Base-by-base conservation (phyloP, 1,284 basidiomycete species). In the Cystobasidiaceae sp. region DNA sequence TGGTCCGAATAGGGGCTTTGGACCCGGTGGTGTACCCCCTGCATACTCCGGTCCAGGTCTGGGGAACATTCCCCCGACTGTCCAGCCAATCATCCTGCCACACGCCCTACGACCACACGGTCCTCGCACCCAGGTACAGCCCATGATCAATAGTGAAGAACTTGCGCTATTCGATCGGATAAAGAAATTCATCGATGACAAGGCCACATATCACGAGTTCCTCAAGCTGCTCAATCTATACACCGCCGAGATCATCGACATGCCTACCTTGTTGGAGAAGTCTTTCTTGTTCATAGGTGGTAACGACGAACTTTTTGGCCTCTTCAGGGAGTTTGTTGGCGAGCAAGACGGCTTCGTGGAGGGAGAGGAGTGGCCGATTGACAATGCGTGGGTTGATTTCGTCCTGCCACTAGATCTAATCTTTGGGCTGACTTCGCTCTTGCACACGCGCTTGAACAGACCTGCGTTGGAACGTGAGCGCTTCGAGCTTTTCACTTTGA, bases 151-250 rank as follows among this genome's bases (percentile, higher is more conserved):
- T 2, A 83, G 86, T n/a, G 89, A 92, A 69, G 93, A 96, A 74
- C 83, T 94, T 25, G 80, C 88, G 13, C 97, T 97, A 82, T 97
- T 97, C 74, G 93, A 97, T 75, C 85, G 89, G 56, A 89, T 92
- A 72, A 93, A 91, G 77, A 88, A 88, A 67, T 83, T 84, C 48
- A 82, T 97, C 67, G 76, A 93, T 72, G 90, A 88, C 75, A 86
- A 90, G 41, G 86, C 91, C 58, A 87, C 87, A 3, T 97, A 96
- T 79, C 89, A 93, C 76, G 94, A 97, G 78, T 97, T 98, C 79
- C 80, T 98, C 70, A 97, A 94, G 76, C 81, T 97, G 63, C 84
- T 97, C 74, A 97, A 97, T 75, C 81, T 97, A 1, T 98, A 94
- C 76, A 89, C 91, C 1, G 91, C 97, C 75, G 91, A 93, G 73